phyloP scores from a whole-genome alignment of 441 rosid genomes.

The Sinapis alba region DNA sequence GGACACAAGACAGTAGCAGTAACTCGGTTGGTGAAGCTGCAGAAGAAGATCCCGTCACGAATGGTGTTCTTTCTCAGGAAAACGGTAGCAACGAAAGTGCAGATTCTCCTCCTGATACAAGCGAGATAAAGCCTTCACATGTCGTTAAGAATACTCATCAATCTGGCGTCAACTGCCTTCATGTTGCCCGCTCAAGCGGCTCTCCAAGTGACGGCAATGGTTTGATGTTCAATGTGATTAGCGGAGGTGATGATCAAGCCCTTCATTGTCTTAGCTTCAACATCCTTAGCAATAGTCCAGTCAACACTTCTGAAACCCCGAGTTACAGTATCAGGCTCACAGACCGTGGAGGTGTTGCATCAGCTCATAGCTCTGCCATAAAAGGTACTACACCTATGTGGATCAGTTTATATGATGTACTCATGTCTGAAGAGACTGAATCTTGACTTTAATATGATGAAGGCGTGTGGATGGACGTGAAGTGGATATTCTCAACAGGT shows the following conservation, averaged over 20 bases:
- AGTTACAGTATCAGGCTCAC: constrained; percentile 50
- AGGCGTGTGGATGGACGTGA: constrained; percentile 94
- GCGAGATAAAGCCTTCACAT: constrained; percentile 64
- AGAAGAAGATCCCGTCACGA: constrained; percentile 38
- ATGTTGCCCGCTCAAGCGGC: constrained; percentile 55
- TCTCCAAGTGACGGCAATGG: constrained; percentile 38
- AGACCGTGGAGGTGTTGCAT: constrained; percentile 49
- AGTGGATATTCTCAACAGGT: constrained; percentile 90
- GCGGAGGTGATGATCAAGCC: constrained; percentile 99
- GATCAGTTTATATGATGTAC: background rate
- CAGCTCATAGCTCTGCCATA: constrained; percentile 90
- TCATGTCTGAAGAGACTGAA: too few relatives aligned
- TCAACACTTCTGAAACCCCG: constrained; percentile 35
- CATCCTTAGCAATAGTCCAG: constrained; percentile 6
- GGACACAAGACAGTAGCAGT: constrained; percentile 28
- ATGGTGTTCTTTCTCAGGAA: constrained; percentile 28
- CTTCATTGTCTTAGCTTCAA: constrained; percentile 62
- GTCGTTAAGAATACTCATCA: constrained; percentile 66
- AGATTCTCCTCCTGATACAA: constrained; percentile 45
- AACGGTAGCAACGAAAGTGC: constrained; percentile 32
- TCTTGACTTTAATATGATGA: constrained; percentile 32
- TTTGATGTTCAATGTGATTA: constrained; percentile 55
- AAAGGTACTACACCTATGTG: constrained; percentile 58
- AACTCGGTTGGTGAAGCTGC: constrained; percentile 28
- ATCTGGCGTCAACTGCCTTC: constrained; percentile 92